Evolutionary conservation across 1,284 basidiomycete genomes (phyloP).

Genomic region (Tremellales sp.): DNA sequence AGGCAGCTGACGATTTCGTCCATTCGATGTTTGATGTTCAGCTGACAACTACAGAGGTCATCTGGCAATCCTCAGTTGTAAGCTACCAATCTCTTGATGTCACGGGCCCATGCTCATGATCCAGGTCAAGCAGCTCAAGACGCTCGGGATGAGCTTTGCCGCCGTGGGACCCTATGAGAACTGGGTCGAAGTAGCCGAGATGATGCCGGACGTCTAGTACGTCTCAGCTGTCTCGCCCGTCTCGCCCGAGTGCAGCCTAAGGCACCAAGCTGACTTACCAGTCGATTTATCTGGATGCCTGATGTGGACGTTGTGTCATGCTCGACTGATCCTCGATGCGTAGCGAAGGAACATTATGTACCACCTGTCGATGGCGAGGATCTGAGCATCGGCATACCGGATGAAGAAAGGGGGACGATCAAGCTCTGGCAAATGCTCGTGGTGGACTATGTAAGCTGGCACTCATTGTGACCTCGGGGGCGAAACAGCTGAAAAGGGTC

Average conservation of each 20-base stretch:
- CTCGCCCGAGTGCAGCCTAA: too few relatives aligned
- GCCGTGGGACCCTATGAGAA: slow-evolving; percentile 30
- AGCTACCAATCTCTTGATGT: too few relatives aligned
- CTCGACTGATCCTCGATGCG: slow-evolving; percentile 40
- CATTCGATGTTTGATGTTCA: neutral
- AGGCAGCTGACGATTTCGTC: neutral
- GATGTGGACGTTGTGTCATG: slow-evolving; percentile 31
- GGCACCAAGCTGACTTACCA: slow-evolving; percentile 4
- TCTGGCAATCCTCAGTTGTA: slow-evolving; percentile 30
- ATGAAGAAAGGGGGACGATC: slow-evolving; percentile 32
- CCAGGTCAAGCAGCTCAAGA: slow-evolving; percentile 15
- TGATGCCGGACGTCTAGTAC: slow-evolving; percentile 39
- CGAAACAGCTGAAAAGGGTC: neutral
- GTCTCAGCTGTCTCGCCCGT: slow-evolving; percentile 2
- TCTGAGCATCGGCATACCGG: slow-evolving; percentile 20
- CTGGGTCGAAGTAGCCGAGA: slow-evolving; percentile 29
- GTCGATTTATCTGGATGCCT: slow-evolving; percentile 28
- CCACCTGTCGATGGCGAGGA: slow-evolving; percentile 22
- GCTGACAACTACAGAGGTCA: slow-evolving; percentile 8
- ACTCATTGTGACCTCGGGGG: neutral
- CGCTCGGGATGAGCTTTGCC: slow-evolving; percentile 14
- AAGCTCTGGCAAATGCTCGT: slow-evolving; percentile 39
- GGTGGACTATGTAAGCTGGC: slow-evolving; percentile 34
- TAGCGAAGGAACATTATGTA: slow-evolving; percentile 34
- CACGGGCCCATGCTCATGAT: too few relatives aligned